Evolutionary conservation across 176 grass and related monocot species (phyloP), one percentile per base, ranked within the genome.

Genomic region (Leersia perrieri): DNA sequence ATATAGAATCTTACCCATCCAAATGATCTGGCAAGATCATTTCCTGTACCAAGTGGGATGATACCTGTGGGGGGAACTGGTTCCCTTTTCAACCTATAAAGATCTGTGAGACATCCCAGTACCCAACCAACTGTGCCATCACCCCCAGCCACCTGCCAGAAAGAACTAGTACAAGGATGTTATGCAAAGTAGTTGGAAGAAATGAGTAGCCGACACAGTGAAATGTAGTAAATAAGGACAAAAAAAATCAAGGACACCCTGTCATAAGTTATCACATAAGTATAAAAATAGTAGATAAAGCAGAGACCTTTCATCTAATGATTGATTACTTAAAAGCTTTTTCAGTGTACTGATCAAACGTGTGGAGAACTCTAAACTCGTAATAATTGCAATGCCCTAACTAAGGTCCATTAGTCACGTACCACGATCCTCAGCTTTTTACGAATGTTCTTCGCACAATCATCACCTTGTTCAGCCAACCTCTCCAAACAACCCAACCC

Each of bases 31-130:
- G 95, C 91, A 35, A 98, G 95, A 66, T 98, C 95, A 41, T 98
- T 95, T 36, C 95, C 95, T 15, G 95, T 98, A 80, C 95, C 95
- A 79, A 98, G 95, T 78, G 95, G 95, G 80, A 98, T 98, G 77
- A 98, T 95, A 45, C 92, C 95, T 79, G 95, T 89, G 25, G 95
- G 95, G 64, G 95, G 95, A 89, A 93, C 80, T 38, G 92, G 92
- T 75, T 88, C 90, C 49, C 95, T 94, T 91, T 87, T 92, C 41
- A 26, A 67, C 70, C 85, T 88, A 81, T 92, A 91, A 83, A 98
- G 90, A 80, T 98, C 92, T 64, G 84, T 83, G 22, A 98, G 88
- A 61, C 88, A 93, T 84, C 95, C 95, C 81, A 98, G 85, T 76
- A 98, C 75, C 95, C 95, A 98, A 68, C 92, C 90, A 60, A 98